Base-by-base conservation (phyloP, 805 yeast species). In the Candida railenensis region DNA sequence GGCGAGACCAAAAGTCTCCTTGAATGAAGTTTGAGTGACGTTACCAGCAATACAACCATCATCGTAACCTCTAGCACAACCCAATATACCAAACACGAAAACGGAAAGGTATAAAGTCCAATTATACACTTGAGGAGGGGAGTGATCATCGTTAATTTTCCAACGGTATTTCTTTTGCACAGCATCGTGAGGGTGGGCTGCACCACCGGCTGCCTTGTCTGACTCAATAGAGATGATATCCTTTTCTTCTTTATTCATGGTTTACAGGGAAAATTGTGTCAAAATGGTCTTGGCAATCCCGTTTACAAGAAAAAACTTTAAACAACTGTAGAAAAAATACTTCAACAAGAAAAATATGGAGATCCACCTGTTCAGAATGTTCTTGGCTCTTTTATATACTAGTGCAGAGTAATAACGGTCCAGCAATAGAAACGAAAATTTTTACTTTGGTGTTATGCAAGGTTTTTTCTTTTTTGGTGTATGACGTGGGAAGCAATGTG, bases 31-130 rank as follows among this genome's bases (percentile, higher is more conserved):
- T 53, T 74, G 81, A 9, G 75, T 66, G 18, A 74, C 62, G 4
- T 72, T 61, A 11, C 80, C 81, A 7, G 80, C 62, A 30, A 75
- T 67, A 49, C 62, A 62, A 30, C 85, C 85, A 57, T 81, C 85
- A 57, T 81, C 85, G 40, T 67, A 72, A 12, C 85, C 85, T 59
- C 85, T 62, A 3, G 81, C 80, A 30, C 76, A 67, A 4, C 85
- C 85, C 38, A 79, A 58, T 15, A 80, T 57, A 40, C 85, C 85
- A 60, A 80, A 81, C 2, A 77, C 67, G 25, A 73, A 61, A 12
- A 77, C 73, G 0, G 78, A 66, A 39, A 71, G 51, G 58, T 63
- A 77, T 34, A 80, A 66, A 7, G 73, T 69, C 55, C 63, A 51
- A 63, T 80, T 79, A 52, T 69, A 78, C 22, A 77, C 71, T 49